Base-by-base conservation (phyloP, 805 yeast genomes). In the Zygotorulaspora chibaensis region DNA sequence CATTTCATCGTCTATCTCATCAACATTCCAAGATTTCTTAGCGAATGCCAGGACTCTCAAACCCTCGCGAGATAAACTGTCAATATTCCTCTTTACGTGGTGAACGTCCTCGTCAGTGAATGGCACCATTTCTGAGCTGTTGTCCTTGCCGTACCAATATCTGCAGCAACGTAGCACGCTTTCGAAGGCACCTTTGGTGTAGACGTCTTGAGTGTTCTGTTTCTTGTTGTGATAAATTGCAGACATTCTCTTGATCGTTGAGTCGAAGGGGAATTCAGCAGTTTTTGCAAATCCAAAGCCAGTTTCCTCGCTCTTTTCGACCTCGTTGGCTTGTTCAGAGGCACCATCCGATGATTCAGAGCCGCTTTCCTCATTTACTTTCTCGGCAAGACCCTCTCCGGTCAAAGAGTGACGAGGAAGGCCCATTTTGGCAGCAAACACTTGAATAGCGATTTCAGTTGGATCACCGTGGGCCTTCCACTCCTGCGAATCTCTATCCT, bases 381-480 rank as follows among this genome's bases (percentile, higher is more conserved):
- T 58, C 8, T 53, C 61, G 27, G 47, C 54, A 20, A 35, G 34
- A 10, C 37, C 44, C 47, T 68, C 75, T 26, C 72, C 71, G 10
- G 74, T 69, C 51, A 74, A 59, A 8, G 54, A 54, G 11, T 69
- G 68, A 56, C 85, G 73, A 17, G 75, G 73, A 50, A 66, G 70
- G 26, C 73, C 74, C 50, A 83, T 67, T 56, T 89, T 76, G 10
- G 80, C 67, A 17, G 82, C 76, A 59, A 84, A 85, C 0, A 87
- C 91, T 58, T 86, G 91, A 50, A 87, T 83, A 2, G 96, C 95
- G 57, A 84, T 81, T 67, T 87, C 96, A 2, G 96, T 87, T 35
- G 96, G 91, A 61, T 87, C 96, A 48, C 96, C 96, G 59, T 81
- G 83, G 8, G 88, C 89, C 55, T 76, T 78, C 95, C 95, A 87